phyloP scores from a whole-genome alignment of 1,284 basidiomycete species.

The Cutaneotrichosporon sp. region DNA sequence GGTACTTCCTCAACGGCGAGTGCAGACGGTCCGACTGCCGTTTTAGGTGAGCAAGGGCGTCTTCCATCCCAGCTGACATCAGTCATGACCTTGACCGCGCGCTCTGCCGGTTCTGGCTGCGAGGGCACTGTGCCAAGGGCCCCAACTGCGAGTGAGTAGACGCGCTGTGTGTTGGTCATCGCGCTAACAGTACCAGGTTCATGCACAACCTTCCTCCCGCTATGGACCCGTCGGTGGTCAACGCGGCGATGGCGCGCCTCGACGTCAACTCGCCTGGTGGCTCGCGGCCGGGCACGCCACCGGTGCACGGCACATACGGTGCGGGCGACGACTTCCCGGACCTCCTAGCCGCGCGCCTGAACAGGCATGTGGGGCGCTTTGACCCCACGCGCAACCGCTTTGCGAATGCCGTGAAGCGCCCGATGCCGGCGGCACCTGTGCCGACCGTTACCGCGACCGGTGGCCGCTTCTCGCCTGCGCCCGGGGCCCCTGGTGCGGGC shows the following conservation, averaged over 20 bases:
- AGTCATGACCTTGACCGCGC: slow-evolving; percentile 91
- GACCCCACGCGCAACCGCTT: slow-evolving; percentile 84
- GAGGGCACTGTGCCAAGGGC: slow-evolving; percentile 92
- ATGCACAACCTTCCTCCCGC: slow-evolving; percentile 78
- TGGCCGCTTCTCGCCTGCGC: slow-evolving; percentile 36
- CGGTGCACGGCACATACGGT: slow-evolving; percentile 30
- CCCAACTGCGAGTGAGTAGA: slow-evolving; percentile 61
- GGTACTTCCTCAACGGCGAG: slow-evolving; percentile 95
- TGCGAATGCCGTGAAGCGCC: slow-evolving; percentile 57
- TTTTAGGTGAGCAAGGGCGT: slow-evolving; percentile 89
- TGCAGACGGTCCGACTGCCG: slow-evolving; percentile 94
- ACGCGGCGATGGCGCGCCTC: slow-evolving; percentile 68
- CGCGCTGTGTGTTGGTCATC: too few relatives aligned
- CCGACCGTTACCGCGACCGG: slow-evolving; percentile 26
- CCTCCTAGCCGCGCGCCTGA: slow-evolving; percentile 50
- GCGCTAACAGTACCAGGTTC: slow-evolving; percentile 57
- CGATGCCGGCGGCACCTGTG: slow-evolving; percentile 34
- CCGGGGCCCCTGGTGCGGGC: slow-evolving; percentile 13
- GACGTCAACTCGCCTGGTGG: slow-evolving; percentile 60
- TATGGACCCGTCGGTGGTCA: slow-evolving; percentile 53
- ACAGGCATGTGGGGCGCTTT: slow-evolving; percentile 52
- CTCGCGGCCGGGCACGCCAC: slow-evolving; percentile 39
- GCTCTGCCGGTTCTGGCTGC: slow-evolving; percentile 94
- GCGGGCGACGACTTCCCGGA: slow-evolving; percentile 84
- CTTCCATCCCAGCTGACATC: slow-evolving; percentile 26